Evolutionary conservation across 2,329 filamentous ascomycete genomes (phyloP).

Genomic region (Alternaria infectoria): DNA sequence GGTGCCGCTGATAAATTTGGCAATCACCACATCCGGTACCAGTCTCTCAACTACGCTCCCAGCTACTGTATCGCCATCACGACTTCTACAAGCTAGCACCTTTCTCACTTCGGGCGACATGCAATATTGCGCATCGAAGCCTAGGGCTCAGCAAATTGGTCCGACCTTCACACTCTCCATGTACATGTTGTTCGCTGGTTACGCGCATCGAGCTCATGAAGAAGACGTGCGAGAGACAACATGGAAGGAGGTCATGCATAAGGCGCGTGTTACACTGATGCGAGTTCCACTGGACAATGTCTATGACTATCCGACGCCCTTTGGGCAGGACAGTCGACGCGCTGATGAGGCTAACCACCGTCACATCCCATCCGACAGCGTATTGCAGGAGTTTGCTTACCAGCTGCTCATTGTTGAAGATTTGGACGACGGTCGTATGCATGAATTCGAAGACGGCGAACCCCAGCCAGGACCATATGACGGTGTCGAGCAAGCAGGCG

Average conservation of each 20-base stretch:
- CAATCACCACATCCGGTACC: conserved; percentile 91
- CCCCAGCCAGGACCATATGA: conserved; percentile 65
- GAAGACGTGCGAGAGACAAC: conserved; percentile 69
- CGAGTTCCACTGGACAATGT: conserved; percentile 68
- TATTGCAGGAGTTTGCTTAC: conserved; percentile 74
- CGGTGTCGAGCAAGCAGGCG: conserved; percentile 66
- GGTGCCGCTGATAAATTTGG: conserved; percentile 88
- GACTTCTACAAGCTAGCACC: conserved; percentile 89
- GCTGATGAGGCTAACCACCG: conserved; percentile 23
- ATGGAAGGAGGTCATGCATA: conserved; percentile 97
- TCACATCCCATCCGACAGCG: conserved; percentile 52
- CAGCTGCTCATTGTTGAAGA: conserved; percentile 85
- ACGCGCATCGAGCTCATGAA: conserved; percentile 65
- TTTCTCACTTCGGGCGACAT: conserved; percentile 87
- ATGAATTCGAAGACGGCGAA: conserved; percentile 68
- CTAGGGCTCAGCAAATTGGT: conserved; percentile 77
- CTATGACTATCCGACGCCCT: conserved; percentile 52
- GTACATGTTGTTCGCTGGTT: conserved; percentile 93
- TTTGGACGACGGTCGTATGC: conserved; percentile 72
- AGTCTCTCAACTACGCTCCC: conserved; percentile 81
- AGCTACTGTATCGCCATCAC: conserved; percentile 84
- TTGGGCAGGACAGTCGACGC: conserved; percentile 19
- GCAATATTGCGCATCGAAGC: conserved; percentile 73
- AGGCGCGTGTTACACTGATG: conserved; percentile 81
- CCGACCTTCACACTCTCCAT: conserved; percentile 85